These are phyloP conservation scores for Rhododendron henanense DNA, from an alignment of 148 eudicot species.

Conservation along the genomic window DNA sequence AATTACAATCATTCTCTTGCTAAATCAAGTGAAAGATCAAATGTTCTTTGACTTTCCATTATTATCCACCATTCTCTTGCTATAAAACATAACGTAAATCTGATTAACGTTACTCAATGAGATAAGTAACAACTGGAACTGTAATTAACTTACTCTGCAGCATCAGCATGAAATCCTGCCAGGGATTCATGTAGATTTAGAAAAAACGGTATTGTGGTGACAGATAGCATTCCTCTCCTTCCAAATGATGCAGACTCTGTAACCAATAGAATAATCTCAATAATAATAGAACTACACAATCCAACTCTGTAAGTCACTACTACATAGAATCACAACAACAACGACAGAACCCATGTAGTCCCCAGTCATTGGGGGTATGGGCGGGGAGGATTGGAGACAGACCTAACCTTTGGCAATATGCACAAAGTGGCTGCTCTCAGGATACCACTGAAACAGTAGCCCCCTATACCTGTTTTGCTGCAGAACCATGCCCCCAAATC, in stretches of 20 bases:
- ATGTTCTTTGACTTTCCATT: background rate
- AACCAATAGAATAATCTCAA: background rate
- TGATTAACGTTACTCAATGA: background rate
- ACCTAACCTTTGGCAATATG: no score
- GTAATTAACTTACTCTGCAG: conserved; percentile 43
- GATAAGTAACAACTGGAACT: background rate
- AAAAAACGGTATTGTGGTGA: conserved; percentile 37
- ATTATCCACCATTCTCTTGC: background rate
- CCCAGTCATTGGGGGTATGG: no score
- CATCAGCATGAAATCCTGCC: conserved; percentile 24
- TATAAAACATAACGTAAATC: background rate
- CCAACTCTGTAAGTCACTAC: background rate
- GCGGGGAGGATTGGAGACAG: no score
- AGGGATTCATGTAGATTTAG: conserved; percentile 23
- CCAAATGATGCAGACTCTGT: conserved; percentile 31
- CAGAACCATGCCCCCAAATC: no score
- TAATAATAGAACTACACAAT: background rate
- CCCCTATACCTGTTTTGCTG: no score
- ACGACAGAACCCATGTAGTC: no score
- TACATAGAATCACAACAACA: background rate
- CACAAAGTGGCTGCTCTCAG: no score
- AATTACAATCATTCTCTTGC: background rate
- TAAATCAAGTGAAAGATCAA: background rate
- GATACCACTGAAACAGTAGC: no score
- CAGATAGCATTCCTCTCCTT: conserved; percentile 47